Percentiles rank a stretch among this genome's conserved stretches.
Evolutionary conservation across 116 monocot genomes (phyloP).

Genomic region (Trichopus zeylanicus): DNA sequence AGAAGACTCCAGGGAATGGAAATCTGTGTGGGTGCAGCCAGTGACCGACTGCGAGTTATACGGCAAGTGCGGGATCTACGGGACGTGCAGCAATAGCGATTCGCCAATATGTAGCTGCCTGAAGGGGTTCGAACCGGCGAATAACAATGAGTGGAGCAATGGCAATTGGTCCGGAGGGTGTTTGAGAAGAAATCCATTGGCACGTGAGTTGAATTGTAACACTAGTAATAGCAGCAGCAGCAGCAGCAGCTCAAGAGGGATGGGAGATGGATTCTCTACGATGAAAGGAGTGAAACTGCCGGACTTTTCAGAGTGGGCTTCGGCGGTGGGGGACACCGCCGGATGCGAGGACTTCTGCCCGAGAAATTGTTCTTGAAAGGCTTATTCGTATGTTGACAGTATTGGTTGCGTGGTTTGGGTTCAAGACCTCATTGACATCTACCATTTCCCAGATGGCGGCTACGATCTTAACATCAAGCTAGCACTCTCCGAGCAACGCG

Average conservation of each 20-base stretch:
- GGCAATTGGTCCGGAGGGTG: conserved; percentile 5
- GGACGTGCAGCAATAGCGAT: conserved; percentile 3
- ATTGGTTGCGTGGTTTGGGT: conserved; percentile 22
- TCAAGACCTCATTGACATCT: conserved; percentile 2
- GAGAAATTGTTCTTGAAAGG: conserved; percentile 18
- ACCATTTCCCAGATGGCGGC: background rate
- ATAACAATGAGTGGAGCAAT: conserved; percentile 9
- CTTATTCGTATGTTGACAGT: conserved; percentile 7
- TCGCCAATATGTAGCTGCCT: conserved; percentile 7
- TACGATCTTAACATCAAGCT: conserved; percentile 15
- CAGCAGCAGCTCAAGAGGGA: background rate
- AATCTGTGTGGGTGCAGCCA: conserved; percentile 23
- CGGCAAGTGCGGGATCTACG: conserved; percentile 21
- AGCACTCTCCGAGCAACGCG: conserved; percentile 10
- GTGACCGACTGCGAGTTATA: conserved; percentile 15
- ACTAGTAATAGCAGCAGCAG: background rate
- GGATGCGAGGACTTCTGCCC: conserved; percentile 11
- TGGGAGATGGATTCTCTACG: conserved; percentile 6
- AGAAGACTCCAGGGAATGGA: conserved; percentile 8
- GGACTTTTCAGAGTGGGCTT: background rate
- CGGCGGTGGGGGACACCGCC: background rate
- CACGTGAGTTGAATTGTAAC: conserved; percentile 1
- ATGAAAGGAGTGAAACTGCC: conserved; percentile 6
- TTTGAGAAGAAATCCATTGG: conserved; percentile 7
- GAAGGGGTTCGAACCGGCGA: background rate